Evolutionary conservation across 2,329 filamentous ascomycete species (phyloP).

Genomic region (Gliomastix tumulicola): DNA sequence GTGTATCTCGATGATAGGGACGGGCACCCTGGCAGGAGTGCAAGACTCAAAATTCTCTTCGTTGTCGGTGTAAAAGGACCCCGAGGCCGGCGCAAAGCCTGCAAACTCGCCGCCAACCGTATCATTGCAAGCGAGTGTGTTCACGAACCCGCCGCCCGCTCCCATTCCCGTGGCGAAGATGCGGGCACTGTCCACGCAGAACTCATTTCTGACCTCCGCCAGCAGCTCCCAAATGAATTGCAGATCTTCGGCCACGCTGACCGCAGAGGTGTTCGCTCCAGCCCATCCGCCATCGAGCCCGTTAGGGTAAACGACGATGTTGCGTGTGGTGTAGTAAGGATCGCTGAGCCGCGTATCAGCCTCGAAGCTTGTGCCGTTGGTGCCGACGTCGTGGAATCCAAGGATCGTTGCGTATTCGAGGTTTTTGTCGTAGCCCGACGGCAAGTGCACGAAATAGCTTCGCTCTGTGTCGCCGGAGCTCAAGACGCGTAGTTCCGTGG

Average conservation of each 20-base stretch:
- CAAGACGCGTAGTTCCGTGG: slow-evolving; percentile 21
- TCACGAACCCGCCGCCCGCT: slow-evolving; percentile 40
- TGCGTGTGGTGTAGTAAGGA: slow-evolving; percentile 25
- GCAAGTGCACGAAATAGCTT: slow-evolving; percentile 33
- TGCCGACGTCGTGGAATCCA: slow-evolving; percentile 37
- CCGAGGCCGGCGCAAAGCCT: slow-evolving; percentile 36
- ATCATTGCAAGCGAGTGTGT: slow-evolving; percentile 33
- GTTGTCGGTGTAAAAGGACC: slow-evolving; percentile 33
- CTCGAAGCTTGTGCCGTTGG: slow-evolving; percentile 34
- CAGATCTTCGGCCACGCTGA: slow-evolving; percentile 32
- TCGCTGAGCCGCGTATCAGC: slow-evolving; percentile 31
- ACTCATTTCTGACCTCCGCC: slow-evolving; percentile 23
- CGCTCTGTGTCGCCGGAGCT: slow-evolving; percentile 27
- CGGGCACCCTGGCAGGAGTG: slow-evolving; percentile 23
- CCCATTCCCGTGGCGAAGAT: slow-evolving; percentile 40
- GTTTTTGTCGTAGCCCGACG: slow-evolving; percentile 25
- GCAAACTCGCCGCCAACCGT: slow-evolving; percentile 31
- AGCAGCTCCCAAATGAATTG: slow-evolving; percentile 37
- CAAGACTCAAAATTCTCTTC: slow-evolving; percentile 29
- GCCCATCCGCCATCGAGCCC: slow-evolving; percentile 37
- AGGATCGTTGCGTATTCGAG: slow-evolving; percentile 34
- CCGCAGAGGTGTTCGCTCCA: slow-evolving; percentile 34
- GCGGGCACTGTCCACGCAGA: slow-evolving; percentile 33
- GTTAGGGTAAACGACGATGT: slow-evolving; percentile 40
- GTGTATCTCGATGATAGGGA: slow-evolving; percentile 38